phyloP scores from a whole-genome alignment of 148 eudicot genomes.

The Rhododendron ovatum region DNA sequence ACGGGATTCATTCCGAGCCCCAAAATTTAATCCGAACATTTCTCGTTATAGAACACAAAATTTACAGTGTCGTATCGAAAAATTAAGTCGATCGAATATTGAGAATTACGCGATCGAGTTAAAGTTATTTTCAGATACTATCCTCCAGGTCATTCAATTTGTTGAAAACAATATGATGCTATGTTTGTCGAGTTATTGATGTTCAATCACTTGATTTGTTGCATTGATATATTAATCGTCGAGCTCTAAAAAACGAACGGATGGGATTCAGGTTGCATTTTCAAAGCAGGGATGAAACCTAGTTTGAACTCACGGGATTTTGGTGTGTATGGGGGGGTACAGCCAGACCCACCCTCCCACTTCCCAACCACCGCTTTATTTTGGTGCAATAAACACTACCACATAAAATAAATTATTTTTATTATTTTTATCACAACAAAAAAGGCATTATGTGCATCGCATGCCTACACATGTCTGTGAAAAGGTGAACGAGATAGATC shows the following conservation, averaged over 20 bases:
- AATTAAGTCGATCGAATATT: too few relatives aligned
- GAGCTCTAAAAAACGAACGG: neutral
- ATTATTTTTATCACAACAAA: neutral
- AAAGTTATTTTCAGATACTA: neutral
- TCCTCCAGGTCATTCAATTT: neutral
- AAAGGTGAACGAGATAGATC: too few relatives aligned
- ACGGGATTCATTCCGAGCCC: neutral
- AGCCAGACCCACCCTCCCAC: conserved; percentile 1
- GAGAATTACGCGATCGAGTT: neutral
- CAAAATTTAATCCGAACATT: too few relatives aligned
- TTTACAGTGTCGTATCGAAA: too few relatives aligned
- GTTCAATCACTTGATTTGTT: neutral
- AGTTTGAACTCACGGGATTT: neutral
- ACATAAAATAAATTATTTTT: neutral
- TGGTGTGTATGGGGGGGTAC: neutral
- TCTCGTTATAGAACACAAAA: too few relatives aligned
- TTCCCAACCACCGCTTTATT: neutral
- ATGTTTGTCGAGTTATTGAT: neutral
- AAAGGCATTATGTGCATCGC: neutral
- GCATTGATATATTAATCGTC: neutral
- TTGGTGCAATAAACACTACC: neutral
- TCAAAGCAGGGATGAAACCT: neutral
- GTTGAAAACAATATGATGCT: too few relatives aligned
- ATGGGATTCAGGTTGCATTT: neutral
- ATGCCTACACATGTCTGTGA: too few relatives aligned